Evolutionary conservation across 441 rosid genomes (phyloP), one percentile per base, ranked within the genome.

Genomic region (Erysimum cheiri): DNA sequence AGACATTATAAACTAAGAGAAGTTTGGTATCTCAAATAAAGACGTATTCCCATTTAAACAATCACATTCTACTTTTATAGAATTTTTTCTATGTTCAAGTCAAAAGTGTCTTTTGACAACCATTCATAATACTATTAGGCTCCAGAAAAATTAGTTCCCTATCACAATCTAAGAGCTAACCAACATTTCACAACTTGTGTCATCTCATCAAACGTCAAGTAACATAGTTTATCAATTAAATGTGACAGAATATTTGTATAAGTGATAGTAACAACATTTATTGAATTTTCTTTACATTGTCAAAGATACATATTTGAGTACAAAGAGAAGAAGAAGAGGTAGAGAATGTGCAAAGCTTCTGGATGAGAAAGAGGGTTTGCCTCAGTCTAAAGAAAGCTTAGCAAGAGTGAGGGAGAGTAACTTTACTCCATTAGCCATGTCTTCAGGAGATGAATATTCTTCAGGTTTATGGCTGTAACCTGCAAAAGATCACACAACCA

Each of bases 381-480:
- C 24, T 90, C 81, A 88, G 40, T 79, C 40, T 64, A 75, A 58
- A 5, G 97, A 89, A 70, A 89, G 80, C 85, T 89, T 87, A 50
- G 93, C 92, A 1, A 93, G 83, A n/a, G 91, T 81, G 61, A 89
- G 73, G 2, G 98, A 90, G 69, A 93, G 80, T 44, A 85, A 92
- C 78, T 83, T 89, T 26, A 93, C 93, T 67, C 97, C 98, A 69
- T 89, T 93, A 22, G 82, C 80, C 59, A 91, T 82, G 73, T 88
- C 92, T 75, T 84, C 76, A 37, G 70, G 71, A 19, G 93, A 83
- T 19, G 97, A 85, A 69, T 75, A 85, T 74, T 88, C 97, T 83
- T 89, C 98, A 40, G 97, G 97, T 71, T 84, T 93, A 80, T 93
- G 98, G 81, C 97, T 91, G 62, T 88, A 93, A 60, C 98, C 96